Evolutionary conservation across 805 yeast species (phyloP), one percentile per base, ranked within the genome.

Genomic region (Ogataea nitratoaversa): DNA sequence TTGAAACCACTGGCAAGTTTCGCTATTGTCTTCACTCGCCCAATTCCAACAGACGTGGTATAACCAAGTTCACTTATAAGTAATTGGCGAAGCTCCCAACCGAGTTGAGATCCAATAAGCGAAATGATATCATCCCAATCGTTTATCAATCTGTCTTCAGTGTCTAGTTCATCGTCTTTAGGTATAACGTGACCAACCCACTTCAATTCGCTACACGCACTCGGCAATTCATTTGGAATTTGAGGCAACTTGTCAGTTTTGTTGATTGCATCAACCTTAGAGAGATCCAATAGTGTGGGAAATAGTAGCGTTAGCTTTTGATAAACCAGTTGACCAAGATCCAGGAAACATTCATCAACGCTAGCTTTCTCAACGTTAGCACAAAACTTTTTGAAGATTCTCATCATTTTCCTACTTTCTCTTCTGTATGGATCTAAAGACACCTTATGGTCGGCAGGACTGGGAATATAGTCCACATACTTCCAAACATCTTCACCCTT

Each of bases 341-440:
- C 97, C 49, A 93, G 48, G 56, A 84, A 93, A 36, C 89, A 81
- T 63, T 93, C 99, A 63, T 93, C 99, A 16, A 90, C 93, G 63
- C 97, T 88, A 0, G 96, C 98, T 63, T 90, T 90, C 59, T 93
- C 96, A 0, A 88, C 87, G 13, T 72, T 51, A 42, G 78, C 82
- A 56, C 91, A 85, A 43, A 71, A 68, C 7, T 65, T 57, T 41
- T 74, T 73, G 52, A 93, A 72, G 0, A 91, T 65, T 27, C 76
- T 68, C 55, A 88, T 69, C 43, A 93, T 81, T 60, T 84, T 85
- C 14, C 95, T 67, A 43, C 93, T 82, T 54, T 88, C 96, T 43
- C 95, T 64, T 44, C 99, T 70, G 56, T 91, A 93, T 0, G 96
- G 95, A 56, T 93, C 98, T 40, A 93, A 65, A 2, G 90, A 79